phyloP scores from a whole-genome alignment of 192 early-diverging fungal species.

The Mortierella hygrophila region DNA sequence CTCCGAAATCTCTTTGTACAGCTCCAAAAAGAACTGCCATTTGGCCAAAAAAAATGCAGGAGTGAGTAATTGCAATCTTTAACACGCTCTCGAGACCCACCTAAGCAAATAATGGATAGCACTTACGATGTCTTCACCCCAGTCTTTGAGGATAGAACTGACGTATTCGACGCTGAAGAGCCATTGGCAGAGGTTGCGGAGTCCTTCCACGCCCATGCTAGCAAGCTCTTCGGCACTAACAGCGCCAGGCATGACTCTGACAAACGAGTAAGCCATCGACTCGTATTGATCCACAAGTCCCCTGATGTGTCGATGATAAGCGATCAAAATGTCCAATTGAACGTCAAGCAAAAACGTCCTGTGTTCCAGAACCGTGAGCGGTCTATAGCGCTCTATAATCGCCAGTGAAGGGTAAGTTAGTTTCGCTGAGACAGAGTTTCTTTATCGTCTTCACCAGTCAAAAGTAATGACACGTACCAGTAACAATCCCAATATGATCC shows the following conservation, averaged over 20 bases:
- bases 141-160: constrained; percentile 57
- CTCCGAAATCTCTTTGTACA: constrained; percentile 59
- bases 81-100: not conserved
- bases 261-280: constrained; percentile 63
- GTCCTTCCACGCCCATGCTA: constrained; percentile 55
- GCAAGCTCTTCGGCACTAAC: constrained; percentile 60
- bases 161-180: constrained; percentile 62
- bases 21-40: constrained; percentile 65
- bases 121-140: constrained; percentile 69
- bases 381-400: constrained; percentile 65
- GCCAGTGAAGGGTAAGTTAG: not conserved
- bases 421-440: too few relatives aligned
- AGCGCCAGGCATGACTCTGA: constrained; percentile 66
- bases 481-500: constrained; percentile 72
- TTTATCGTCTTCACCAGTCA: not conserved
- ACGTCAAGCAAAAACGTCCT: constrained; percentile 70
- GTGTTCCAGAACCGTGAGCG: constrained; percentile 70
- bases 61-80: not conserved
- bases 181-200: constrained; percentile 67
- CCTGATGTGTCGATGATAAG: constrained; percentile 65
- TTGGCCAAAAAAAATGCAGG: not conserved
- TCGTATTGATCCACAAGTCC: constrained; percentile 68
- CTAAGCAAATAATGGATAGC: not conserved
- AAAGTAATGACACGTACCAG: constrained; percentile 35
- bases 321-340: constrained; percentile 71